Conservation (phyloP, 495 filamentous ascomycete species). For the Lepraria neglecta region DNA sequence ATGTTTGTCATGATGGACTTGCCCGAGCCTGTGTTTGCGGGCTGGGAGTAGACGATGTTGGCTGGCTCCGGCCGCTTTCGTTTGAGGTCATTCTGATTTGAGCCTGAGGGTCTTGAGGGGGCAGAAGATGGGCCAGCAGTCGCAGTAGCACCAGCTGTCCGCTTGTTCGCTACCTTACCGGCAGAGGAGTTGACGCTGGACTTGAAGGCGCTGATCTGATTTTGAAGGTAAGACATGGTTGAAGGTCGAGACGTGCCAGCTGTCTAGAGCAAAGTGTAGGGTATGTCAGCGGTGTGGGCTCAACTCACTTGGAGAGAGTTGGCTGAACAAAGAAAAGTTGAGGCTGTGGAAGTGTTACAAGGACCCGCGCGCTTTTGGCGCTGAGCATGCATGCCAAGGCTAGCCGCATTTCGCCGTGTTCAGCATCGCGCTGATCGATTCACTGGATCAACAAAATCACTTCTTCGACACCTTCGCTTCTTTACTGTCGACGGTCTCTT, state of each 20-base stretch:
- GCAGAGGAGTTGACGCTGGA: constrained; percentile 43
- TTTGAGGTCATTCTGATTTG: constrained; percentile 46
- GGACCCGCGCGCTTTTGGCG: not conserved
- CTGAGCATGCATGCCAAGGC: constrained; percentile 8
- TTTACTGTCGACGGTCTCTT: not conserved
- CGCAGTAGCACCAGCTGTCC: constrained; percentile 33
- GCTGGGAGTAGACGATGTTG: constrained; percentile 68
- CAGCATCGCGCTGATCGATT: constrained; percentile 6
- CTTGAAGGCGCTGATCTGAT: constrained; percentile 44
- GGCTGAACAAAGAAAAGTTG: not conserved
- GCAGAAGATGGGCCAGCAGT: constrained; percentile 36
- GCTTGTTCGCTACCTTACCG: constrained; percentile 44
- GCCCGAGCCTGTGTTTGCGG: constrained; percentile 68
- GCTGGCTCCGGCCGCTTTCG: constrained; percentile 52
- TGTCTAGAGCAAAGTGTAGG: not conserved
- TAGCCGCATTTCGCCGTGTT: constrained; percentile 10
- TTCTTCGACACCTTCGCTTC: not conserved
- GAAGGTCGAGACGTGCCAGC: constrained; percentile 3
- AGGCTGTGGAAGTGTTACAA: not conserved
- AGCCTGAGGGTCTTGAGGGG: constrained; percentile 38
- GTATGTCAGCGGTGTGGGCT: not conserved
- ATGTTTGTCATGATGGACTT: constrained; percentile 77
- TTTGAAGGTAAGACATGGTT: constrained; percentile 47
- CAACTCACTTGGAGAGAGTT: constrained; percentile 1
- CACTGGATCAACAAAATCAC: not conserved